A percentile compares a stretch with the other conserved stretches of the same genome.
These are phyloP conservation scores for Camellia sinensis DNA, from an alignment of 148 eudicot species.

Conservation along the genomic window DNA sequence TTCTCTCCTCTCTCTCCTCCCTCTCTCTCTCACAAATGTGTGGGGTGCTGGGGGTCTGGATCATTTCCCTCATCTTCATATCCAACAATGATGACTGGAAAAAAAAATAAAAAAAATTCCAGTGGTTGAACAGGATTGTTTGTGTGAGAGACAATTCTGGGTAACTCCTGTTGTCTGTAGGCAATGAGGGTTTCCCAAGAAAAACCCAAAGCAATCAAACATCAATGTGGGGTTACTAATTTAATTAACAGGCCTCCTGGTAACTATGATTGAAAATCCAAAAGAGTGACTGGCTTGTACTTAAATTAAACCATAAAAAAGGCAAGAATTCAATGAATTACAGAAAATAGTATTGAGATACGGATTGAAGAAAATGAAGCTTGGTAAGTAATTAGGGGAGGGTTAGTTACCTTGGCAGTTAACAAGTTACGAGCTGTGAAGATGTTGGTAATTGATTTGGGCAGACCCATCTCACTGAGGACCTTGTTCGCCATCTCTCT, in stretches of 20 bases:
- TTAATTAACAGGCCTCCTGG: background rate
- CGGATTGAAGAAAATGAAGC: background rate
- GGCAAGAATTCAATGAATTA: background rate
- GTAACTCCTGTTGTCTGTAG: background rate
- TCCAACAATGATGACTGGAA: background rate
- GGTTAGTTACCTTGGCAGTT: constrained; percentile 64
- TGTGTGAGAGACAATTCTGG: background rate
- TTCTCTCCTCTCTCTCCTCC: no score
- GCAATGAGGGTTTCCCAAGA: background rate
- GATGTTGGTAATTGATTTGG: constrained; percentile 43
- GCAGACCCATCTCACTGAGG: constrained; percentile 69
- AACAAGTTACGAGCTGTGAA: constrained; percentile 68
- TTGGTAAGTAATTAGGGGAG: background rate
- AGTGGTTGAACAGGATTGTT: background rate
- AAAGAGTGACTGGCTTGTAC: background rate
- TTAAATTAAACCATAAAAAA: background rate
- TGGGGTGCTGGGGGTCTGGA: no score
- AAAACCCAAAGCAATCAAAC: background rate
- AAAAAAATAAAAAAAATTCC: background rate
- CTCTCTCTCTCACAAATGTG: no score
- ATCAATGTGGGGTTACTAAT: background rate
- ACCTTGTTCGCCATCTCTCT: constrained; percentile 66
- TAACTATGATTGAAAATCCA: background rate
- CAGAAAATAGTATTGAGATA: background rate
- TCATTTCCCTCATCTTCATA: background rate